Percentiles rank a stretch among this genome's conserved stretches.
phyloP scores from a whole-genome alignment of 495 filamentous ascomycete genomes.

The Trichoderma reesei region DNA sequence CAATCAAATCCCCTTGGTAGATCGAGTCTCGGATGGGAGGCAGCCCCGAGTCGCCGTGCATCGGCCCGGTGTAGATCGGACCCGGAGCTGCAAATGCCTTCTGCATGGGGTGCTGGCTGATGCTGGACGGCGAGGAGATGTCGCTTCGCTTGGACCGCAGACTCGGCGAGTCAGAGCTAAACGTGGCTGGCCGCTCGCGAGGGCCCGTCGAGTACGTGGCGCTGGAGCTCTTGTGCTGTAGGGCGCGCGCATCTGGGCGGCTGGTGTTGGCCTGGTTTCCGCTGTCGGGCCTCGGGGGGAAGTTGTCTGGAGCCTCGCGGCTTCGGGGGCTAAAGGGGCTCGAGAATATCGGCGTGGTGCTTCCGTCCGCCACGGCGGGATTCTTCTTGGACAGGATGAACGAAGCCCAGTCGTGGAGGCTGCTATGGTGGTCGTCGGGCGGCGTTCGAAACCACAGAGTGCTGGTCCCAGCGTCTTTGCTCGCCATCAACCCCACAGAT shows the following conservation, averaged over 20 bases:
- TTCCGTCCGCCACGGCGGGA: conserved; percentile 33
- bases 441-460: conserved; percentile 32
- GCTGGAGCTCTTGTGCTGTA: conserved; percentile 26
- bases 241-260: conserved; percentile 1
- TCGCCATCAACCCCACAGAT: conserved; percentile 36
- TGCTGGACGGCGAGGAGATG: conserved; percentile 42
- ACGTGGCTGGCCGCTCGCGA: conserved; percentile 33
- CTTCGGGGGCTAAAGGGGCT: conserved; percentile 25
- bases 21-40: conserved; percentile 40
- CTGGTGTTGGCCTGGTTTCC: conserved; percentile 22
- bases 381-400: conserved; percentile 28
- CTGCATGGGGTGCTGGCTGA: conserved; percentile 26
- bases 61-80: conserved; percentile 32
- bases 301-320: conserved; percentile 25
- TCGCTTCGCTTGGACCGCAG: conserved; percentile 45
- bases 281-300: conserved; percentile 20
- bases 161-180: conserved; percentile 38
- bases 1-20: conserved; percentile 45
- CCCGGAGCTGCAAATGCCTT: conserved; percentile 21
- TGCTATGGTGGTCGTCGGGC: conserved; percentile 28
- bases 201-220: conserved; percentile 22
- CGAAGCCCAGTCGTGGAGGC: conserved; percentile 36
- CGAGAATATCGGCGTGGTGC: conserved; percentile 36
- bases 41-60: conserved; percentile 41
- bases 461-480: conserved; percentile 31